Evolutionary conservation across 1,139 yeast genomes (phyloP).

Genomic region (Scheffersomyces quercinus): DNA sequence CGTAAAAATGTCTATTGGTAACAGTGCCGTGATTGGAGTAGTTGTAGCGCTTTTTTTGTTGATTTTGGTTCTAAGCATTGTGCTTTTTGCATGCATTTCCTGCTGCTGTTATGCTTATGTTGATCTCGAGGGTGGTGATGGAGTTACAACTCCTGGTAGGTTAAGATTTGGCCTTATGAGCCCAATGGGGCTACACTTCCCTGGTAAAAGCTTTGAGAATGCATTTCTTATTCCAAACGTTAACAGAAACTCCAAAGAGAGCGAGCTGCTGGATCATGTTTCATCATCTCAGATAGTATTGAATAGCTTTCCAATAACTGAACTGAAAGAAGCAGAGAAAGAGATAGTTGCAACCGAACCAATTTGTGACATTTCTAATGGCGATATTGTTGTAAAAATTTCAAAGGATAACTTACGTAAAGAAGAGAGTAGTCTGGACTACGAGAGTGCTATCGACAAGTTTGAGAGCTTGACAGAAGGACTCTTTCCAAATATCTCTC

Average conservation of each 20-base stretch:
- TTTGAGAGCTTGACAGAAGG: constrained; percentile 15
- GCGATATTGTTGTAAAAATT: background rate
- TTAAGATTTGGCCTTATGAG: background rate
- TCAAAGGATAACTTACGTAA: background rate
- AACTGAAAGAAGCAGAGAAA: background rate
- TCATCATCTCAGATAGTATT: background rate
- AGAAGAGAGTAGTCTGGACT: constrained; percentile 12
- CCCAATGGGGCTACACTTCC: background rate
- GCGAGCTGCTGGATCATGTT: background rate
- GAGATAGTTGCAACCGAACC: background rate
- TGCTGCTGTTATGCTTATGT: constrained; percentile 1
- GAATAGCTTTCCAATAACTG: background rate
- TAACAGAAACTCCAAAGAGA: background rate
- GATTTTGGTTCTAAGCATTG: background rate
- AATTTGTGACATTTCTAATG: no score
- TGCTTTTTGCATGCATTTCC: background rate
- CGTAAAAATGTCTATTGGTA: background rate
- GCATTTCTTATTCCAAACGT: no score
- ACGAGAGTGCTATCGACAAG: constrained; percentile 16
- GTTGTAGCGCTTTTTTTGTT: background rate
- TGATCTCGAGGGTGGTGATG: background rate
- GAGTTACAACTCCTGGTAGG: background rate
- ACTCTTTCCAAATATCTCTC: constrained; percentile 1
- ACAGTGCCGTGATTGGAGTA: background rate
- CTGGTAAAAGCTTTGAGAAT: no score